Base-by-base conservation (phyloP, 768 basidiomycete species). In the Suillus bovinus region DNA sequence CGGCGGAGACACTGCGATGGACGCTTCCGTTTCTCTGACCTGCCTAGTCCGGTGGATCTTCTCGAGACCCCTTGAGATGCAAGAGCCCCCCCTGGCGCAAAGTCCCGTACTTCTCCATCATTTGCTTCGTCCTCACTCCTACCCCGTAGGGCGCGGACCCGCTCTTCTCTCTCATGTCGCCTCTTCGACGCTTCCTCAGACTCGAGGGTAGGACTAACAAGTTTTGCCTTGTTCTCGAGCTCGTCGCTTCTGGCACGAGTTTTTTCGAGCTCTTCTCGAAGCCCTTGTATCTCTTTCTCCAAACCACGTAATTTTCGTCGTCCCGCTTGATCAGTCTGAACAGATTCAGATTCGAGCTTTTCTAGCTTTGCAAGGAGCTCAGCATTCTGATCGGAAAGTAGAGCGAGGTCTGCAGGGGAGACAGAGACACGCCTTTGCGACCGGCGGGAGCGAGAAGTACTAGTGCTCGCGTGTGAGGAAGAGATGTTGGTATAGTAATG, bases 371-470 rank as follows among this genome's bases (percentile, higher is more conserved):
- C 75, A 5, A 91, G 76, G 17, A 95, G 86, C 65, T 94, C 91
- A 0, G 87, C 85, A 68, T 95, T 95, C 75, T 95, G 92, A 69
- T 92, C 90, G 0, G 90, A 84, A 47, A 94, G 84, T 8, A 83
- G 78, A 3, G 86, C 84, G 31, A 94, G 80, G 62, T 93, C 91
- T 17, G 82, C 76, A 2, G 86, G 85, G 4, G 88, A 86, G 60
- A 90, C 83, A 50, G 89, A 86, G 49, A 89, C 81, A 56, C 83
- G 81, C 44, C 70, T 68, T 46, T 62, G 66, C 59, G 69, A 72
- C 61, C 58, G 52, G 74, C 67, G 56, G 68, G 67, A n/a, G 64
- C 70, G 64, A 57, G 71, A n/a, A 66, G 70, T 31, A 31, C 60
- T 66, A 24, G 63, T 20, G 53, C 54, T 65, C 10, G 68, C 22